Conservation (phyloP, 352 stramenopile species). For the Hyaloperonospora arabidopsidis region DNA sequence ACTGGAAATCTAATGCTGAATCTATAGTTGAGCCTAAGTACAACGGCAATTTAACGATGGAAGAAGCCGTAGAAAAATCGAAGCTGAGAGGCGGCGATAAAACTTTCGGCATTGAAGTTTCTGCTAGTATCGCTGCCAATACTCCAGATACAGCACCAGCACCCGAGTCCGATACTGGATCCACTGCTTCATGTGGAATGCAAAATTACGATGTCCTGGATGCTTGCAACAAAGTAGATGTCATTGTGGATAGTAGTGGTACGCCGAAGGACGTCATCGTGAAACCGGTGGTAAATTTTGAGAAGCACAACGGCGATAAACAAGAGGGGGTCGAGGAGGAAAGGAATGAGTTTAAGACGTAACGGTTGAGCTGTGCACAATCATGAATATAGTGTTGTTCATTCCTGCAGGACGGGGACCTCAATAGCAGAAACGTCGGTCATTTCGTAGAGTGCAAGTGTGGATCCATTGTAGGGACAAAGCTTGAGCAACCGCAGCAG, state of each 20-base stretch:
- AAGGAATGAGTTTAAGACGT: slow-evolving; percentile 12
- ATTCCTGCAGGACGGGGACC: no score
- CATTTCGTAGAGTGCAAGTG: no score
- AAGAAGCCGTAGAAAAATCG: slow-evolving; percentile 12
- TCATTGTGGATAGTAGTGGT: slow-evolving; percentile 1
- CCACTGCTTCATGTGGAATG: background rate
- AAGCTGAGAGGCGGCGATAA: slow-evolving; percentile 1
- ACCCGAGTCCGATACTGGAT: slow-evolving; percentile 1
- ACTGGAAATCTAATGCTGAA: slow-evolving; percentile 15
- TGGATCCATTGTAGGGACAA: no score
- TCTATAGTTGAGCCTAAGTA: slow-evolving; percentile 10
- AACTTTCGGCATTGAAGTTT: background rate
- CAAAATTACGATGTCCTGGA: slow-evolving; percentile 4
- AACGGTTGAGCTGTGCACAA: slow-evolving; percentile 4
- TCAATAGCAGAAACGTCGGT: no score
- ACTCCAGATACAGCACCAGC: slow-evolving; percentile 1
- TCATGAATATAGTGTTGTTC: no score
- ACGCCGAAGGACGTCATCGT: slow-evolving; percentile 3
- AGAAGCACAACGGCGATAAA: slow-evolving; percentile 4
- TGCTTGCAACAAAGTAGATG: background rate
- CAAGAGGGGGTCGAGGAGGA: slow-evolving; percentile 12
- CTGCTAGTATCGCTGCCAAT: background rate
- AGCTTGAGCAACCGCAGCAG: no score
- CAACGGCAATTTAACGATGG: slow-evolving; percentile 14
- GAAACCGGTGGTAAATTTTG: background rate